A percentile compares a stretch with the other conserved stretches of the same genome.
These are phyloP conservation scores for Nothophytophthora sp. DNA, from an alignment of 352 stramenopile species.

Conservation along the genomic window DNA sequence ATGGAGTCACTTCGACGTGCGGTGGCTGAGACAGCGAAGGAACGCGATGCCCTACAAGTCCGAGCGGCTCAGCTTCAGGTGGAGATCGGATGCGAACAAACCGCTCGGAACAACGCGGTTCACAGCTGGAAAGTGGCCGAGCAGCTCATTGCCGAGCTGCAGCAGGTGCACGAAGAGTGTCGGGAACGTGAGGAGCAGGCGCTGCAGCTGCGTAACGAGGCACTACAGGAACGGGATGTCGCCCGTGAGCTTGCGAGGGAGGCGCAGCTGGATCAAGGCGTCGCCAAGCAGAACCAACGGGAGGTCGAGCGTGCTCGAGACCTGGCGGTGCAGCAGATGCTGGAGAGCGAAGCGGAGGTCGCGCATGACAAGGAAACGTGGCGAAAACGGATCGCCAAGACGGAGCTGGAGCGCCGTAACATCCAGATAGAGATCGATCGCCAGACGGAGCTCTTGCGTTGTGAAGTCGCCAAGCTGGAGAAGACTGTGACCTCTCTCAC, in stretches of 20 bases:
- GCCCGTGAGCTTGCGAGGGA: conserved; percentile 35
- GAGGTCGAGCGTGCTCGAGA: conserved; percentile 48
- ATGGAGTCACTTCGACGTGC: conserved; percentile 13
- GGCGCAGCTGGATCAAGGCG: conserved; percentile 52
- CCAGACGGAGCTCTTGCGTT: conserved; percentile 45
- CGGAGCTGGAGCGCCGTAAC: conserved; percentile 50
- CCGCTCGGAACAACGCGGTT: conserved; percentile 43
- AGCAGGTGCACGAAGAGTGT: conserved; percentile 38
- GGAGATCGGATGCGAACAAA: conserved; percentile 30
- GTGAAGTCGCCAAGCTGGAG: conserved; percentile 39
- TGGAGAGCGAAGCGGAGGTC: conserved; percentile 37
- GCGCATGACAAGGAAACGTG: conserved; percentile 45
- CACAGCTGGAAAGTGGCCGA: conserved; percentile 54
- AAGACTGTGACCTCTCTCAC: conserved; percentile 28
- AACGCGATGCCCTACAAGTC: conserved; percentile 30
- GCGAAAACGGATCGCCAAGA: conserved; percentile 38
- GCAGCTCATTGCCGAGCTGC: conserved; percentile 38
- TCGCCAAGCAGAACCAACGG: conserved; percentile 44
- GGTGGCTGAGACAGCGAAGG: conserved; percentile 8
- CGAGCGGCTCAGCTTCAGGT: conserved; percentile 27
- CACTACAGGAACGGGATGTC: conserved; percentile 45
- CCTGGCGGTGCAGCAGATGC: conserved; percentile 27
- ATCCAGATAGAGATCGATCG: conserved; percentile 66
- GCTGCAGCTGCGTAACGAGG: conserved; percentile 46
- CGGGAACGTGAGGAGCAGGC: conserved; percentile 54